Evolutionary conservation across 1,139 yeast species (phyloP).

Genomic region (Candida tetrigidarum): DNA sequence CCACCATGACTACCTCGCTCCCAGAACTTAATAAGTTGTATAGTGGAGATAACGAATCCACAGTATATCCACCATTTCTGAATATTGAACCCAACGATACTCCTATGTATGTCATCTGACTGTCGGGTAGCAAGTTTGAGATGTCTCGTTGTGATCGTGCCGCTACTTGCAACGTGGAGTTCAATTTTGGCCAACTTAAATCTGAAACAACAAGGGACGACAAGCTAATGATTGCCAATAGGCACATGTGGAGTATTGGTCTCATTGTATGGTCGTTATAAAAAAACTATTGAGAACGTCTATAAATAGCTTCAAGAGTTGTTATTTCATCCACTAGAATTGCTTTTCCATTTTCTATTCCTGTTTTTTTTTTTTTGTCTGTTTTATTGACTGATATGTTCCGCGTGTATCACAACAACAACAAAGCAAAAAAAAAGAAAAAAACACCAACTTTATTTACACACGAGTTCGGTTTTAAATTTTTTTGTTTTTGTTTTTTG

Average conservation of each 20-base stretch:
- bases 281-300: too few species aligned
- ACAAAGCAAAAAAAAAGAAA: too few species aligned
- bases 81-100: slow-evolving; percentile 57
- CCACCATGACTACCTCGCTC: slow-evolving; percentile 55
- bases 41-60: slow-evolving; percentile 41
- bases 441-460: too few species aligned
- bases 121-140: slow-evolving; percentile 56
- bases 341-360: too few species aligned
- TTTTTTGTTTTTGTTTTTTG: not conserved
- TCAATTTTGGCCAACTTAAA: slow-evolving; percentile 7
- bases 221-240: not conserved
- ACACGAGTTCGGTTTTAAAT: too few species aligned
- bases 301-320: too few species aligned
- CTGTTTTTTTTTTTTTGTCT: too few species aligned
- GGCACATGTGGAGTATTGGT: not conserved
- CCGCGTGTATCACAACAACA: too few species aligned
- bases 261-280: too few species aligned
- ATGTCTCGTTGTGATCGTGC: slow-evolving; percentile 73
- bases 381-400: too few species aligned
- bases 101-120: slow-evolving; percentile 62
- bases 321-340: too few species aligned
- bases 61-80: slow-evolving; percentile 52
- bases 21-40: slow-evolving; percentile 51
- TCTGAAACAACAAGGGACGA: slow-evolving; percentile 1
- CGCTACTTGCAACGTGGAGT: slow-evolving; percentile 31